Evolutionary conservation across 495 filamentous ascomycete genomes (phyloP).

Genomic region (Xylaria curta): DNA sequence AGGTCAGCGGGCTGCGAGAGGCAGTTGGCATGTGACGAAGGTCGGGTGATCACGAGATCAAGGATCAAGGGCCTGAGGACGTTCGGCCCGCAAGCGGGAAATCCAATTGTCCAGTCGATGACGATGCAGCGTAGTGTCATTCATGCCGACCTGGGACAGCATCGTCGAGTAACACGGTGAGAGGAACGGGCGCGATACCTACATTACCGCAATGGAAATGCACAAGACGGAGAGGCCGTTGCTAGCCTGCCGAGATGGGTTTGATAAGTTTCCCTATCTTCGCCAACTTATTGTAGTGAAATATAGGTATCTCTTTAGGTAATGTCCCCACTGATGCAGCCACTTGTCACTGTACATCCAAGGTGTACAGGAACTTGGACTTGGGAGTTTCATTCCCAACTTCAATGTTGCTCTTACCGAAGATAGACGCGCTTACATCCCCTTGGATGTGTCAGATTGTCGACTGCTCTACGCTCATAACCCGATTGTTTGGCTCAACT

Average conservation of each 20-base stretch:
- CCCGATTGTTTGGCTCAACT: constrained; percentile 14
- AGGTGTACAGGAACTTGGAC: not conserved
- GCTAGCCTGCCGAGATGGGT: constrained; percentile 31
- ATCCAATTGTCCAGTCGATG: constrained; percentile 12
- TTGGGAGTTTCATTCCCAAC: not conserved
- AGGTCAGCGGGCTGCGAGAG: constrained; percentile 10
- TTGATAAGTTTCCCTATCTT: constrained; percentile 9
- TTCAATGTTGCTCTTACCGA: not conserved
- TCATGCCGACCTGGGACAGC: constrained; percentile 9
- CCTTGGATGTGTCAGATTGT: not conserved
- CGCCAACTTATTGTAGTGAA: not conserved
- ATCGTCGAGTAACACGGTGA: constrained; percentile 17
- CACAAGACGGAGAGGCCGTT: constrained; percentile 40
- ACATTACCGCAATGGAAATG: constrained; percentile 25
- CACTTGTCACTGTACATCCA: not conserved
- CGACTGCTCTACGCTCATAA: not conserved
- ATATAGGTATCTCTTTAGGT: not conserved
- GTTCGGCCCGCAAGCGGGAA: constrained; percentile 5
- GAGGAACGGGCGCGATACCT: constrained; percentile 27
- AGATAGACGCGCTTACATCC: not conserved
- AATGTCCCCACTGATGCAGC: not conserved
- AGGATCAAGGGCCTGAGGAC: not conserved
- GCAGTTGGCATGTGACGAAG: constrained; percentile 22
- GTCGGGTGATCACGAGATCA: constrained; percentile 22
- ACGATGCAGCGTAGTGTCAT: constrained; percentile 4